These are phyloP conservation scores for Termitomyces sp. DNA, from an alignment of 1,284 basidiomycete species.

Conservation along the genomic window DNA sequence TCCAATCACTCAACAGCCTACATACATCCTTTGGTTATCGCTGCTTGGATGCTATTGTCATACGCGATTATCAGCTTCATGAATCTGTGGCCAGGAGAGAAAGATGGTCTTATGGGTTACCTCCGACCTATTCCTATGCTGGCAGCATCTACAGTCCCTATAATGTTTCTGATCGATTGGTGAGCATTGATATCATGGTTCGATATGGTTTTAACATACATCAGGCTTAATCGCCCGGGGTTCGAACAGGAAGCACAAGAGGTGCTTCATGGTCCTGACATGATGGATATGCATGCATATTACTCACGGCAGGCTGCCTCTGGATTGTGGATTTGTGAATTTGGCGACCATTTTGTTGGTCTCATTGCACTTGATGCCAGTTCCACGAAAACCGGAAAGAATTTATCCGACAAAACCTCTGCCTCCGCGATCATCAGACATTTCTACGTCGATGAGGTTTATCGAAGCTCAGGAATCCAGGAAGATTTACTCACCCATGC, in stretches of 20 bases:
- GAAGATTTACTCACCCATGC: conserved; percentile 63
- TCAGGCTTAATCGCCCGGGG: conserved; percentile 64
- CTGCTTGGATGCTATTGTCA: conserved; percentile 57
- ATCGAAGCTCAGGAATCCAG: conserved; percentile 52
- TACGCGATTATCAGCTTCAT: conserved; percentile 52
- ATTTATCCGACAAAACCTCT: conserved; percentile 30
- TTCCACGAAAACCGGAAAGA: conserved; percentile 20
- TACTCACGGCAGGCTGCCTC: conserved; percentile 59
- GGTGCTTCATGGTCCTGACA: conserved; percentile 53
- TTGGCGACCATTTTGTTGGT: conserved; percentile 55
- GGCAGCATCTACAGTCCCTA: conserved; percentile 55
- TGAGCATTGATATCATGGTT: conserved; percentile 25
- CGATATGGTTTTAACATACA: background rate
- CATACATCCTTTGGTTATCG: conserved; percentile 52
- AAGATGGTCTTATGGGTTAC: conserved; percentile 43
- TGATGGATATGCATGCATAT: conserved; percentile 47
- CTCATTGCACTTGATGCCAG: conserved; percentile 67
- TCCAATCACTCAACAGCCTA: conserved; percentile 40
- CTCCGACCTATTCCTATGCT: conserved; percentile 62
- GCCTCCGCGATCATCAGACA: conserved; percentile 66
- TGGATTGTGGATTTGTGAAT: conserved; percentile 67
- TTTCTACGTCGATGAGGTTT: conserved; percentile 66
- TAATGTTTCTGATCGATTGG: conserved; percentile 72
- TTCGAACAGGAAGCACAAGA: conserved; percentile 56
- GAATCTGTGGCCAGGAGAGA: conserved; percentile 57